A percentile compares a stretch with the other conserved stretches of the same genome.
Evolutionary conservation across 2,329 filamentous ascomycete genomes (phyloP).

Genomic region (Rosellinia necatrix): DNA sequence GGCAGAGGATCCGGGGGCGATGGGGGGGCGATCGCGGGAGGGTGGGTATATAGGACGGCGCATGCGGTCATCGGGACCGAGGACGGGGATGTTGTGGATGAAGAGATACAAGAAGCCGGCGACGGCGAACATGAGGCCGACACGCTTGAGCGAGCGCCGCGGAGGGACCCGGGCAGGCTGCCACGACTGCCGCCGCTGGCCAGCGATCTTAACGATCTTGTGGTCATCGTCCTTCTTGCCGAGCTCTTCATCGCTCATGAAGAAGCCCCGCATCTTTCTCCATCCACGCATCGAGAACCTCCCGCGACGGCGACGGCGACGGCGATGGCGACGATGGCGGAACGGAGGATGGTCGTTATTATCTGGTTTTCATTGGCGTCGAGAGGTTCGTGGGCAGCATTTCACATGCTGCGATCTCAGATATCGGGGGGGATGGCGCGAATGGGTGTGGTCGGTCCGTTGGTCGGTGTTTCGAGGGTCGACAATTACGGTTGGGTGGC

Average conservation of each 20-base stretch:
- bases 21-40: constrained; percentile 21
- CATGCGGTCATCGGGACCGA: constrained; percentile 45
- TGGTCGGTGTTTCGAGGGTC: too few species aligned
- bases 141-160: constrained; percentile 59
- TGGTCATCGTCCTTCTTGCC: constrained; percentile 66
- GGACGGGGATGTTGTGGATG: constrained; percentile 63
- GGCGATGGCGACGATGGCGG: neutral
- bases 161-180: constrained; percentile 49
- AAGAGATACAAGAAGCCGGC: constrained; percentile 65
- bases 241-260: constrained; percentile 59
- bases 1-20: constrained; percentile 8
- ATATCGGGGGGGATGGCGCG: constrained; percentile 4
- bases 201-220: constrained; percentile 36
- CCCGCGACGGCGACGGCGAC: constrained; percentile 1
- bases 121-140: constrained; percentile 52
- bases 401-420: constrained; percentile 29
- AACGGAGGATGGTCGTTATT: neutral
- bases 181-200: constrained; percentile 45
- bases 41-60: constrained; percentile 46
- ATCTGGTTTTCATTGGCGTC: constrained; percentile 12
- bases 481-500: too few species aligned
- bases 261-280: constrained; percentile 51
- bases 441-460: neutral
- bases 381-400: constrained; percentile 24
- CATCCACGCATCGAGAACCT: constrained; percentile 36